Evolutionary conservation across 1,284 basidiomycete species (phyloP), one percentile per base, ranked within the genome.

Genomic region (Rhodotorula sp.): DNA sequence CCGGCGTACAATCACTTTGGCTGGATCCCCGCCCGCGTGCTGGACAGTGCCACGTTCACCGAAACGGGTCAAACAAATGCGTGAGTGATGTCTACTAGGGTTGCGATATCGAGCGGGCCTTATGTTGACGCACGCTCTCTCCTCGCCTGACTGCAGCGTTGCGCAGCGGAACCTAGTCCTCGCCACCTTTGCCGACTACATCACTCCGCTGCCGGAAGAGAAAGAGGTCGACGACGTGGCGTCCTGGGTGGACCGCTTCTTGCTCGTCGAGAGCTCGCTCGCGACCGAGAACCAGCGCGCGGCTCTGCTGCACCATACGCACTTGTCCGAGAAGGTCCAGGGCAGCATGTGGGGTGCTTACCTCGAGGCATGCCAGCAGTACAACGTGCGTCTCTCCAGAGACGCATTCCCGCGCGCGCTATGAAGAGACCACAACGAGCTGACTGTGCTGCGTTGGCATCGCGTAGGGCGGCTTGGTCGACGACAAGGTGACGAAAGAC

Each of bases 21-120:
- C 0, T 99, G 97, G 97, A 98, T 99, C 72, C 95, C 97, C 0
- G 86, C 89, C 48, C 84, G 86, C 56, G 84, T 99, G 46, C 76
- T 84, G 91, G 56, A 84, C 83, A 68, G 86, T 20, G 51, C 76
- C 39, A 54, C 46, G 21, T 72, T 65, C 43, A n/a, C 39, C n/a
- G 74, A 71, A 52, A 64, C 0, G 5, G 16, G 21, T 3, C 31
- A 21, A 29, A 15, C 48, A 5, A 7, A 29, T 29, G 23, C 48
- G 31, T 62, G 26, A 52, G 52, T 31, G 3, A 12, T 46, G 47
- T 52, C n/a, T 66, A 26, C 21, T 26, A 7, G 5, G 21, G 39
- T 43, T 43, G 12, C 39, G 39, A 21, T 29, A 10, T 23, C 18
- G 7, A 4, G 4, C 14, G 23, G 47, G 12, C 52, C 60, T 49